Evolutionary conservation across 1,139 yeast genomes (phyloP), one percentile per base, ranked within the genome.

Genomic region (Zhuliangozyma blackwelliae): DNA sequence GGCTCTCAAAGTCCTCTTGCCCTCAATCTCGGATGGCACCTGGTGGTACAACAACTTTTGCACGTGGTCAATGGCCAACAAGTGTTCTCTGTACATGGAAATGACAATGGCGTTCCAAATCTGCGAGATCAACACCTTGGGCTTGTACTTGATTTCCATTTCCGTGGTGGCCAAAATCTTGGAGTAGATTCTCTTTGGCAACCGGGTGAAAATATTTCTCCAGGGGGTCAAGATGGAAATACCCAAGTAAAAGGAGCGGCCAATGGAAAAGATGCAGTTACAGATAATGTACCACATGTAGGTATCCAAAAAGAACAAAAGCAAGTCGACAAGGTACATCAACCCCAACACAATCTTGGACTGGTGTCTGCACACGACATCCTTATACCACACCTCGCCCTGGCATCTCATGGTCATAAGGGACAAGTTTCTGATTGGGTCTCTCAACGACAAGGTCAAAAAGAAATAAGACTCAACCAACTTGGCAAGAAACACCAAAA

Each of bases 61-160:
- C 41, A 92, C 98, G 59, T 92, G 98, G 63, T 92, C 98, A 64
- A 92, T 90, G 29, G 98, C 97, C 51, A 92, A 72, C 64, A 92
- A 74, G 63, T 90, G 97, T 68, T 90, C 97, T 72, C 97, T 87
- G 80, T 90, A 90, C 97, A 90, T 90, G 46, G 97, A 89, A 55
- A 90, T 90, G 53, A 90, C 95, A 64, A 90, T 85, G 39, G 98
- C 98, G 63, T 92, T 92, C 98, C 98, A 92, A 54, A 92, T 90
- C 72, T 92, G 98, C 33, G 97, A 89, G 57, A 92, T 90, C 62
- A 92, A 76, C 49, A 92, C 97, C 79, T 92, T 92, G 52, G 98
- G 98, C 68, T 92, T 92, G 72, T 92, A 92, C 72, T 92, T 92
- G 60, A 92, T 88, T 70, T 92, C 98, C 97, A 92, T 92, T 63